Evolutionary conservation across 2,329 filamentous ascomycete species (phyloP).

Genomic region (Colletotrichum echinochloae): DNA sequence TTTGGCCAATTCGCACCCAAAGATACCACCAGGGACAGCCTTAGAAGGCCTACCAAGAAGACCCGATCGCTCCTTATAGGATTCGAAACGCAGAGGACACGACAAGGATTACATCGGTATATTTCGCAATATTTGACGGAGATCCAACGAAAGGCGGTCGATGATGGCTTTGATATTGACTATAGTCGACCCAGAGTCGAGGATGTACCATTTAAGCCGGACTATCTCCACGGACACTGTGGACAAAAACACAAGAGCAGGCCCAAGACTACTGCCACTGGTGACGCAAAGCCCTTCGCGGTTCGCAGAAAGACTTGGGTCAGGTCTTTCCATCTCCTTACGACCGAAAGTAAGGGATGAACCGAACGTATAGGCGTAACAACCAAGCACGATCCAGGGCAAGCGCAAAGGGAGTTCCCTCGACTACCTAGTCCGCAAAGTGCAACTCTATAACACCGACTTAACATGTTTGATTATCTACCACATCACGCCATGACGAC

Average conservation of each 20-base stretch:
- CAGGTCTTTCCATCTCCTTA: not conserved
- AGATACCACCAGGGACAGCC: constrained; percentile 44
- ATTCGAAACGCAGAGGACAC: constrained; percentile 33
- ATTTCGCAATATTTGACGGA: accelerated
- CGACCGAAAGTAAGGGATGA: not conserved
- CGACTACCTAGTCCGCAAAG: not conserved
- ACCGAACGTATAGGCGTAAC: not conserved
- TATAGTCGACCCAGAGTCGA: constrained; percentile 46
- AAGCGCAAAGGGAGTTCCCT: not conserved
- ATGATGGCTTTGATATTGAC: not conserved
- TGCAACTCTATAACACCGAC: not conserved
- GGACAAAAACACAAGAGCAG: not conserved
- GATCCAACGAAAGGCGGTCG: not conserved
- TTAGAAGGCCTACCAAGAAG: constrained; percentile 46
- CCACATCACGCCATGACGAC: constrained; percentile 53
- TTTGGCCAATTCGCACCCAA: constrained; percentile 45
- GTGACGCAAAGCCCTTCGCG: not conserved
- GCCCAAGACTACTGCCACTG: not conserved
- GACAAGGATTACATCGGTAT: constrained; percentile 29
- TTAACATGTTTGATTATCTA: not conserved
- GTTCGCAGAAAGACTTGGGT: not conserved
- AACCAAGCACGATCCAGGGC: not conserved
- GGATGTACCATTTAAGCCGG: constrained; percentile 48
- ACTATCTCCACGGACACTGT: constrained; percentile 50
- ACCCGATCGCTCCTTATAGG: constrained; percentile 45